These are phyloP conservation scores for Mycena indigotica DNA, from an alignment of 768 basidiomycete species.

Conservation along the genomic window DNA sequence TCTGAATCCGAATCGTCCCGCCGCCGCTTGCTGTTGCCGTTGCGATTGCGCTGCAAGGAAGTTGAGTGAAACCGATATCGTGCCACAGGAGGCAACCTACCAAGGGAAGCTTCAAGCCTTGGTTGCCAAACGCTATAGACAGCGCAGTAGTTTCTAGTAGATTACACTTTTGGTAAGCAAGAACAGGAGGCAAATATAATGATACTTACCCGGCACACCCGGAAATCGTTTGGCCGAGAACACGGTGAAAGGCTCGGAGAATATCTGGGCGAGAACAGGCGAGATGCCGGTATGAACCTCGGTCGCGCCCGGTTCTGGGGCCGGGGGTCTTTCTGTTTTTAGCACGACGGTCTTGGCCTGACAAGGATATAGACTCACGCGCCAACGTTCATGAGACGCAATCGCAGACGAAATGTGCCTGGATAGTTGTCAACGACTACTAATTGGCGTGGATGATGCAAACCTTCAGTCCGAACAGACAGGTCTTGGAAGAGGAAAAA, in stretches of 20 bases:
- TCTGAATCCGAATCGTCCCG: conserved; percentile 65
- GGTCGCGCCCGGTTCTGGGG: conserved; percentile 67
- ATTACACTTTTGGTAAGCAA: conserved; percentile 24
- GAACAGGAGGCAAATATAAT: conserved; percentile 14
- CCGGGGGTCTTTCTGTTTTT: conserved; percentile 55
- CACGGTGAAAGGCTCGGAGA: conserved; percentile 82
- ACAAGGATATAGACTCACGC: conserved; percentile 60
- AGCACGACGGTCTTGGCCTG: conserved; percentile 5
- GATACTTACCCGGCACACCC: conserved; percentile 77
- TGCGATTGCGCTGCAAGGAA: conserved; percentile 70
- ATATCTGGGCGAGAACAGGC: conserved; percentile 81
- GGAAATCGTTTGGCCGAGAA: conserved; percentile 94
- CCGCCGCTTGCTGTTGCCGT: conserved; percentile 70
- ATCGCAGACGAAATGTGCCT: conserved; percentile 85
- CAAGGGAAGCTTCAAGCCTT: conserved; percentile 87
- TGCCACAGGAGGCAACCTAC: conserved; percentile 43
- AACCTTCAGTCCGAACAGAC: conserved; percentile 90
- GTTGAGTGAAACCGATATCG: conserved; percentile 23
- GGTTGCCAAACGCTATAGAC: conserved; percentile 86
- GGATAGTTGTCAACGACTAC: conserved; percentile 14
- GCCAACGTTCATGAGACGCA: conserved; percentile 89
- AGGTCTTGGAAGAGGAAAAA: conserved; percentile 96
- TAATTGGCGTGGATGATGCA: conserved; percentile 16
- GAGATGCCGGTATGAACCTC: conserved; percentile 69
- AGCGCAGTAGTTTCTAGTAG: conserved; percentile 80